Evolutionary conservation across 2,329 filamentous ascomycete genomes (phyloP).

Genomic region (Geosmithia putterillii): DNA sequence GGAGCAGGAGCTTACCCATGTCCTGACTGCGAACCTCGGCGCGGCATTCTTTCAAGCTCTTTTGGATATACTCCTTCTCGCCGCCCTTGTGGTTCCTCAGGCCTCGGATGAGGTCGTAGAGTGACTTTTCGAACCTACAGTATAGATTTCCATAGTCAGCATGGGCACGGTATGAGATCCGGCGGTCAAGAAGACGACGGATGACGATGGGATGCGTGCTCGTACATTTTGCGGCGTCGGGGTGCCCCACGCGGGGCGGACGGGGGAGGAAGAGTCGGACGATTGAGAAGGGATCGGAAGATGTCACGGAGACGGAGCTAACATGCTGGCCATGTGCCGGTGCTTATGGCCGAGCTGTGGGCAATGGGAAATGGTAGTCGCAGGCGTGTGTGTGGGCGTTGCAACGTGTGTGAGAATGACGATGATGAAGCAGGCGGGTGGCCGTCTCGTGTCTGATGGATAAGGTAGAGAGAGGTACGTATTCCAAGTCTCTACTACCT

Average conservation of each 20-base stretch:
- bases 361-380: too few species aligned
- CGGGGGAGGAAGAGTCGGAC: not conserved
- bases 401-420: not conserved
- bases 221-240: conserved; percentile 3
- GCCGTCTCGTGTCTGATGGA: not conserved
- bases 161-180: not conserved
- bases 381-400: not conserved
- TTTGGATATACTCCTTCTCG: conserved; percentile 90
- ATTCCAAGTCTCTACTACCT: too few species aligned
- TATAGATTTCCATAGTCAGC: not conserved
- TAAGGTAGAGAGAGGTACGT: not conserved
- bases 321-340: not conserved
- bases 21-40: conserved; percentile 85
- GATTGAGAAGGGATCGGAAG: not conserved
- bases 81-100: conserved; percentile 90
- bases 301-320: not conserved
- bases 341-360: not conserved
- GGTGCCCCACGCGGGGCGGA: conserved; percentile 4
- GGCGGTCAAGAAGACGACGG: not conserved
- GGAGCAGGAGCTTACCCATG: conserved; percentile 46
- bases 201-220: not conserved
- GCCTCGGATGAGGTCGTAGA: conserved; percentile 96
- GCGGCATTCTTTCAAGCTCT: conserved; percentile 89
- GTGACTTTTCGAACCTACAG: conserved; percentile 91
- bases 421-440: not conserved